These are phyloP conservation scores for Lichenothelia convexa DNA, from an alignment of 495 filamentous ascomycete genomes.

Conservation along the genomic window DNA sequence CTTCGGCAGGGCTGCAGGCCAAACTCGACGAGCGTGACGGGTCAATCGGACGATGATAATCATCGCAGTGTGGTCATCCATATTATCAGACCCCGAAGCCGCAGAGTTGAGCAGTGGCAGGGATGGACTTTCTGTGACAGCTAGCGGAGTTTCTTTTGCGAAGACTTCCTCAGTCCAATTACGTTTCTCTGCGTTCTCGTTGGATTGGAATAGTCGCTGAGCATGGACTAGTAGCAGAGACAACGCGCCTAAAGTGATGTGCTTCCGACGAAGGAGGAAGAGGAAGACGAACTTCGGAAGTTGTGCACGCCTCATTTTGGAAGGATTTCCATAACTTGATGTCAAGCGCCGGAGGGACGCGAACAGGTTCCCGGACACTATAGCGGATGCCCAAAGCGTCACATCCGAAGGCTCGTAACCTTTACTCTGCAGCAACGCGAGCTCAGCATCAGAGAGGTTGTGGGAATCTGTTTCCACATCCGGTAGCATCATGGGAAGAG, in stretches of 20 bases:
- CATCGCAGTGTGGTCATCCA: constrained; percentile 14
- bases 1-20: constrained; percentile 34
- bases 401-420: constrained; percentile 33
- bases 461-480: no score
- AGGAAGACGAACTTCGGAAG: constrained; percentile 10
- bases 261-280: constrained; percentile 9
- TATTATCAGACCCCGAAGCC: no score
- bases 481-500: no score
- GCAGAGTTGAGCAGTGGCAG: no score
- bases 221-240: constrained; percentile 6
- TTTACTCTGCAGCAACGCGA: constrained; percentile 20
- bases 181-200: neutral
- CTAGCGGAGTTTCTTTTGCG: no score
- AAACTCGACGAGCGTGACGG: constrained; percentile 36
- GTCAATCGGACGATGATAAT: constrained; percentile 34
- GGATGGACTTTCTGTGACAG: no score
- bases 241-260: constrained; percentile 2
- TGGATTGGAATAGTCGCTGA: constrained; percentile 1
- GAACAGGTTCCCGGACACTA: constrained; percentile 25
- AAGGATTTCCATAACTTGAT: neutral
- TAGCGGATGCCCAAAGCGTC: constrained; percentile 38
- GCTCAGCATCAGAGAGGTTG: constrained; percentile 7
- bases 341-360: constrained; percentile 12
- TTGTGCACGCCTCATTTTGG: neutral
- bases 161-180: no score